These are phyloP conservation scores for Drechslerella coelobrocha DNA, from an alignment of 2,329 filamentous ascomycete genomes.

Conservation along the genomic window DNA sequence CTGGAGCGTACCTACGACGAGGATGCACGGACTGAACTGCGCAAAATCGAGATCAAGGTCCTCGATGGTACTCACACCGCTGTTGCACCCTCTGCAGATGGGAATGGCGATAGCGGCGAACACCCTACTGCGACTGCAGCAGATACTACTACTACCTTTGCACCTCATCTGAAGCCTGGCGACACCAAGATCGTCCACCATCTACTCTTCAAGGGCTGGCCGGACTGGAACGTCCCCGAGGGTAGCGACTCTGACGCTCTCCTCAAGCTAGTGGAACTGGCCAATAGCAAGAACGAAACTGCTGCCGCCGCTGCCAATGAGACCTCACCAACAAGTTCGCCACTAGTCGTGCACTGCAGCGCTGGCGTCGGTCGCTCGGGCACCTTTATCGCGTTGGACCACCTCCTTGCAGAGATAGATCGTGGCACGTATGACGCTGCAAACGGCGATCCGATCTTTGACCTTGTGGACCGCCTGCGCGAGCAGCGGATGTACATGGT, in stretches of 20 bases:
- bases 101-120: neutral
- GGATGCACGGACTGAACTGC: conserved; percentile 70
- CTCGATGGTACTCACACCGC: conserved; percentile 58
- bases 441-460: conserved; percentile 72
- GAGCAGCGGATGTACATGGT: conserved; percentile 96
- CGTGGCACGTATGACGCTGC: conserved; percentile 68
- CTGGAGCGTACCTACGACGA: conserved; percentile 65
- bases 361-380: conserved; percentile 93
- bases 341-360: conserved; percentile 66
- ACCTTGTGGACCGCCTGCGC: conserved; percentile 79
- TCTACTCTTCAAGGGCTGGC: conserved; percentile 56
- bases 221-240: conserved; percentile 58
- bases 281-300: conserved; percentile 59
- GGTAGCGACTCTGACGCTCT: conserved; percentile 63
- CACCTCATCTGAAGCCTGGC: conserved; percentile 38
- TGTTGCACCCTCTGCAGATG: conserved; percentile 14
- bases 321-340: conserved; percentile 52
- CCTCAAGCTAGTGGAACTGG: conserved; percentile 62
- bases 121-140: too few relatives aligned
- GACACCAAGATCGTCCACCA: conserved; percentile 55
- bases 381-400: conserved; percentile 95
- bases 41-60: conserved; percentile 71
- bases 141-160: conserved; percentile 11
- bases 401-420: conserved; percentile 81
- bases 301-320: conserved; percentile 58